These are phyloP conservation scores for Phyllosticta capitalensis DNA, from an alignment of 2,329 filamentous ascomycete species.

Conservation along the genomic window DNA sequence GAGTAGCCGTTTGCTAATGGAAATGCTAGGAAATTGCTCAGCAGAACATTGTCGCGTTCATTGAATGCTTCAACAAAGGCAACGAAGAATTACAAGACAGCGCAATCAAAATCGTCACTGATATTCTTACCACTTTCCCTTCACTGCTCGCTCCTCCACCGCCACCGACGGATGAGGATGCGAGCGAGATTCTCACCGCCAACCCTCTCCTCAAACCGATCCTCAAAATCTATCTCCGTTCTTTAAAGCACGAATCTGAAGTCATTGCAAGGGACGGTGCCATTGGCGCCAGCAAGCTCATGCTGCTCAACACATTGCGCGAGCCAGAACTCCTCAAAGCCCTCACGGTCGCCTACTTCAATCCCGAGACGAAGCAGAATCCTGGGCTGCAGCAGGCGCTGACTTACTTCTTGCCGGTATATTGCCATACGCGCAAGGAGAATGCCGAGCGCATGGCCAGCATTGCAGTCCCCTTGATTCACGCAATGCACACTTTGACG, in stretches of 20 bases:
- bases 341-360: conserved; percentile 79
- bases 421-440: conserved; percentile 73
- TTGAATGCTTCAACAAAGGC: conserved; percentile 92
- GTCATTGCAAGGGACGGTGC: conserved; percentile 75
- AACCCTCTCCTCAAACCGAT: conserved; percentile 49
- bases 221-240: conserved; percentile 76
- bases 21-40: conserved; percentile 61
- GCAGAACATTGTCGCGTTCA: conserved; percentile 85
- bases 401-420: conserved; percentile 90
- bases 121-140: conserved; percentile 85
- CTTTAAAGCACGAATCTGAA: conserved; percentile 47
- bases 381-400: conserved; percentile 76
- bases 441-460: conserved; percentile 75
- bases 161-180: conserved; percentile 20
- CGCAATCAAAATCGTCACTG: conserved; percentile 81
- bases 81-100: conserved; percentile 84
- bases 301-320: conserved; percentile 65
- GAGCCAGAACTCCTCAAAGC: conserved; percentile 60
- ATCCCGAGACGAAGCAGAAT: conserved; percentile 70
- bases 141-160: conserved; percentile 53
- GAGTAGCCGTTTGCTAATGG: background rate
- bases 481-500: conserved; percentile 51
- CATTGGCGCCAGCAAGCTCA: conserved; percentile 72
- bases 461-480: conserved; percentile 64
- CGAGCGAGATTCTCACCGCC: conserved; percentile 22